Evolutionary conservation across 768 basidiomycete genomes (phyloP).

Genomic region (Russula virescens): DNA sequence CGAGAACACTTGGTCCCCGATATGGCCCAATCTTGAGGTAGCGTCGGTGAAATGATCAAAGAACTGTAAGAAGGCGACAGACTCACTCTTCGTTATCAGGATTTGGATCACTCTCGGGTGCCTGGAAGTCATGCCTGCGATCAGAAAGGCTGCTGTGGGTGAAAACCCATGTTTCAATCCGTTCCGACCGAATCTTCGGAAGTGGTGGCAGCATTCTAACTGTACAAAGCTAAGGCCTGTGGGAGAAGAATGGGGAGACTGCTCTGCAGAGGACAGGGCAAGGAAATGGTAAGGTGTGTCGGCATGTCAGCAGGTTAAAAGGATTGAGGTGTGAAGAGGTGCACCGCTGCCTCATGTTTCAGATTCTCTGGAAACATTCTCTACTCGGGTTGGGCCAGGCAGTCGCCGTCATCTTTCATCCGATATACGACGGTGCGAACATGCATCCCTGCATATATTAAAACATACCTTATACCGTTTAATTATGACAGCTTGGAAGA

Average conservation of each 20-base stretch:
- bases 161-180: background rate
- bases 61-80: background rate
- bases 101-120: background rate
- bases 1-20: slow-evolving; percentile 6
- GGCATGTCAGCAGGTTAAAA: background rate
- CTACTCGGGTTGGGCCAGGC: background rate
- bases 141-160: slow-evolving; percentile 8
- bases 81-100: slow-evolving; percentile 5
- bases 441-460: background rate
- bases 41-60: background rate
- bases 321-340: background rate
- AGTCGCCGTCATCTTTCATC: background rate
- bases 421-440: background rate
- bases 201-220: background rate
- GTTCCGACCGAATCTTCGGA: background rate
- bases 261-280: background rate
- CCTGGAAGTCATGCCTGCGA: background rate
- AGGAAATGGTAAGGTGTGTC: background rate
- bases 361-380: background rate
- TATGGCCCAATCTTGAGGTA: slow-evolving; percentile 3
- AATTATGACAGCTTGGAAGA: background rate
- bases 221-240: too few species aligned
- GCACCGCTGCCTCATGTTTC: slow-evolving; percentile 1
- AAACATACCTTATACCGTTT: background rate
- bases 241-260: background rate